These are phyloP conservation scores for Solanum bulbocastanum DNA, from an alignment of 257 asterid species.

Conservation along the genomic window DNA sequence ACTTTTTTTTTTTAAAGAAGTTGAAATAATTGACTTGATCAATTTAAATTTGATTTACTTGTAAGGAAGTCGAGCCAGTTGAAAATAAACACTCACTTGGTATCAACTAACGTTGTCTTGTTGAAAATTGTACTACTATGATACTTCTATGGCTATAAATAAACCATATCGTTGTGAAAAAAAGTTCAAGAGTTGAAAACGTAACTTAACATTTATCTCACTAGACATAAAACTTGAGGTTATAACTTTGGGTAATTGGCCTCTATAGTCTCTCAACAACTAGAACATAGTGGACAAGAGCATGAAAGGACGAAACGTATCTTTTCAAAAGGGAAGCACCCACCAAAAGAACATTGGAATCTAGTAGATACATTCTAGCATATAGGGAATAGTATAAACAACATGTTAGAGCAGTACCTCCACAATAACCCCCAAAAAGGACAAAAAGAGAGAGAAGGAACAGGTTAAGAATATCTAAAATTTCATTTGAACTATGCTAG, in stretches of 20 bases:
- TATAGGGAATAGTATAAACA: neutral
- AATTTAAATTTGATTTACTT: neutral
- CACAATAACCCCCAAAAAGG: neutral
- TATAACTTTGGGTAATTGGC: neutral
- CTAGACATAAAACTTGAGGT: neutral
- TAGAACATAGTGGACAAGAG: neutral
- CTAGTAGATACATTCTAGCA: neutral
- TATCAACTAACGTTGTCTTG: neutral
- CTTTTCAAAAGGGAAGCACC: neutral
- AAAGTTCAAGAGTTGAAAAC: neutral
- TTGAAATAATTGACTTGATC: neutral
- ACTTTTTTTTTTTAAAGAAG: neutral
- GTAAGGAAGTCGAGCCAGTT: neutral
- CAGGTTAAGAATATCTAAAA: neutral
- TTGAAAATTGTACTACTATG: neutral
- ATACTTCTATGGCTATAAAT: neutral
- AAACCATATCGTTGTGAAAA: neutral
- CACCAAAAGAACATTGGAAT: neutral
- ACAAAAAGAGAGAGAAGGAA: neutral
- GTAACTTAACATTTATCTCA: neutral
- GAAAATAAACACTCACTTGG: neutral
- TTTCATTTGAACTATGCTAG: neutral
- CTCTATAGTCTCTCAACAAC: neutral
- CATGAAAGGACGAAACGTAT: neutral
- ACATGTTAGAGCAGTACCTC: neutral